Percentiles rank a stretch among this genome's conserved stretches.
Evolutionary conservation across 805 yeast genomes (phyloP).

Genomic region (Lipomyces lipofer): DNA sequence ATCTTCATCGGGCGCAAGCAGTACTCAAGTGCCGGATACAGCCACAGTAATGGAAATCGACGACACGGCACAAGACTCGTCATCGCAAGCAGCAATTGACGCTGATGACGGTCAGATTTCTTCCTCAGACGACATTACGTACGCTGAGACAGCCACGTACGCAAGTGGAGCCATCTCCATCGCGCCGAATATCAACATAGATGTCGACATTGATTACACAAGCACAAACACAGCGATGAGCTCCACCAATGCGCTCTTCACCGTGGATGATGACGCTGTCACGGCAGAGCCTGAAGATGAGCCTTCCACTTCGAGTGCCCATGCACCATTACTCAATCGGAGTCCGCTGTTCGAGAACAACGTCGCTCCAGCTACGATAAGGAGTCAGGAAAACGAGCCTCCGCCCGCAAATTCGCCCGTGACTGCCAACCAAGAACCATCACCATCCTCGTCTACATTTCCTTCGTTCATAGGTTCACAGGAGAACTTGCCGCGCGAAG

Average conservation of each 20-base stretch:
- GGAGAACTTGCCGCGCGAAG: slow-evolving; percentile 68
- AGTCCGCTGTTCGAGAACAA: slow-evolving; percentile 13
- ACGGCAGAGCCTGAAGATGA: background rate
- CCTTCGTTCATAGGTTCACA: slow-evolving; percentile 24
- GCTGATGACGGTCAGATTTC: slow-evolving; percentile 8
- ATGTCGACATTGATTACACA: slow-evolving; percentile 7
- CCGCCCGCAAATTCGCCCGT: slow-evolving; percentile 13
- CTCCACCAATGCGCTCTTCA: background rate
- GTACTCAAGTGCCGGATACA: background rate
- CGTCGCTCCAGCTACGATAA: background rate
- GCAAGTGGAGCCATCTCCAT: no score
- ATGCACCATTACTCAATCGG: slow-evolving; percentile 3
- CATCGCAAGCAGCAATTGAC: slow-evolving; percentile 2
- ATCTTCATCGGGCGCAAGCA: no score
- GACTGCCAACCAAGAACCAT: background rate
- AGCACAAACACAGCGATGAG: no score
- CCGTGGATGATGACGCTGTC: background rate
- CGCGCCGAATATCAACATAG: slow-evolving; percentile 5
- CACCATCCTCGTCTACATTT: slow-evolving; percentile 7
- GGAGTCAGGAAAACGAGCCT: background rate
- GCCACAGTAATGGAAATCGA: slow-evolving; percentile 14
- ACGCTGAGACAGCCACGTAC: background rate
- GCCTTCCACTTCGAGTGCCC: background rate
- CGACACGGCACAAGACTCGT: background rate
- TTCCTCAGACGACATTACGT: slow-evolving; percentile 5